Evolutionary conservation across 495 filamentous ascomycete genomes (phyloP).

Genomic region (Ascodesmis nigricans): DNA sequence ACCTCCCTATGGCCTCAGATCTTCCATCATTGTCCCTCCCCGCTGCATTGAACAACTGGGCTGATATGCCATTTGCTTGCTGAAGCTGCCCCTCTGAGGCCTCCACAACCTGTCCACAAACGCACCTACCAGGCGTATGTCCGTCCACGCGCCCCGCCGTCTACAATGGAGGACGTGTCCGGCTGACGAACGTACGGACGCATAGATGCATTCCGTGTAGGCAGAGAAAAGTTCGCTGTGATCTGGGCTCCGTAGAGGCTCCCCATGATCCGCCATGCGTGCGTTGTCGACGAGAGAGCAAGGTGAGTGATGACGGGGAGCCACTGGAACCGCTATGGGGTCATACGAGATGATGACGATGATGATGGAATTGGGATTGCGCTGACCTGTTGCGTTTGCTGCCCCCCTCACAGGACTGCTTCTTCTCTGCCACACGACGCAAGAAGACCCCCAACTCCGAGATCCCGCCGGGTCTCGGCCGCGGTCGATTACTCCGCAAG

Average conservation of each 20-base stretch:
- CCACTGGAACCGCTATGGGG: too few species aligned
- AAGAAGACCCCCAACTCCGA: conserved; percentile 60
- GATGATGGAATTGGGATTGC: too few species aligned
- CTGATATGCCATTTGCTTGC: conserved; percentile 7
- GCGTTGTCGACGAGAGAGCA: conserved; percentile 63
- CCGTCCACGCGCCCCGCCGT: neutral
- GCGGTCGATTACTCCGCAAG: conserved; percentile 25
- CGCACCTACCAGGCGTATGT: conserved; percentile 37
- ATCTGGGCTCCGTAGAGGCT: conserved; percentile 82
- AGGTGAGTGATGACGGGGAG: too few species aligned
- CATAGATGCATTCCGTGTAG: conserved; percentile 62
- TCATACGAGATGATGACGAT: too few species aligned
- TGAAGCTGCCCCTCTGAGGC: conserved; percentile 3
- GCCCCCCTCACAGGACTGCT: conserved; percentile 52
- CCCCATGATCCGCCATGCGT: conserved; percentile 87
- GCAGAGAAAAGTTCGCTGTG: conserved; percentile 78
- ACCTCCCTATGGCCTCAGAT: neutral
- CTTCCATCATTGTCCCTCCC: conserved; percentile 3
- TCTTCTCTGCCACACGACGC: conserved; percentile 83
- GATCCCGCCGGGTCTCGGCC: conserved; percentile 24
- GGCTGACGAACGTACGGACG: neutral
- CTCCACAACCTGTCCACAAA: conserved; percentile 17
- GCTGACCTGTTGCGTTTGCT: conserved; percentile 8
- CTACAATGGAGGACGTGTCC: neutral
- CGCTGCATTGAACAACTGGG: neutral